Percentiles rank a stretch among this genome's conserved stretches.
These are phyloP conservation scores for Boehmeria nivea DNA, from an alignment of 306 rosid species.

Conservation along the genomic window DNA sequence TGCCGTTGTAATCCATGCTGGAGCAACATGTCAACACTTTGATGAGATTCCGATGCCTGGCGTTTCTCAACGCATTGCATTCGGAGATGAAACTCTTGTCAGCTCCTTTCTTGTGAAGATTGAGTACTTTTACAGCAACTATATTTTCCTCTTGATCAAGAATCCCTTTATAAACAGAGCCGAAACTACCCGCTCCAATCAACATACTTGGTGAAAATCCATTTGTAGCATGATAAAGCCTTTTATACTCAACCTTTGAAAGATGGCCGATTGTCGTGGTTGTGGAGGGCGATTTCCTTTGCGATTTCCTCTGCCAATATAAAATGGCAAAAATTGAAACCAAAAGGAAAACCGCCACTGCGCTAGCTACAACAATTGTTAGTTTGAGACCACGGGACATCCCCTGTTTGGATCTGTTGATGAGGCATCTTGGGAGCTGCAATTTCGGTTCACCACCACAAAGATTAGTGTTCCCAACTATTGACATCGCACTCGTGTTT, in stretches of 20 bases:
- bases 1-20: constrained; percentile 19
- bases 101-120: no score
- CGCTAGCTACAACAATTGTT: not conserved
- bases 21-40: constrained; percentile 36
- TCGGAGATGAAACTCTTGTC: constrained; percentile 34
- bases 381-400: not conserved
- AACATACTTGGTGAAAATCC: constrained; percentile 19
- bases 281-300: not conserved
- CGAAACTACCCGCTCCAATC: no score
- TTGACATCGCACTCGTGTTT: constrained; percentile 13
- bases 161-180: no score
- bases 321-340: not conserved
- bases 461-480: constrained; percentile 13
- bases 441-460: constrained; percentile 13
- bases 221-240: not conserved
- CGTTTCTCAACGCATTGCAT: constrained; percentile 28
- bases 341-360: not conserved
- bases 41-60: constrained; percentile 39
- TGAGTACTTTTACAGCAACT: constrained; percentile 37
- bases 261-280: not conserved
- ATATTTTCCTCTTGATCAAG: not conserved
- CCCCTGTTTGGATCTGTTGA: not conserved
- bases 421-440: not conserved
- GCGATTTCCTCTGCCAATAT: not conserved
- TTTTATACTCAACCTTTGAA: constrained; percentile 7